Evolutionary conservation across 768 basidiomycete species (phyloP).

Genomic region (Krasilnikovozyma curviuscula): DNA sequence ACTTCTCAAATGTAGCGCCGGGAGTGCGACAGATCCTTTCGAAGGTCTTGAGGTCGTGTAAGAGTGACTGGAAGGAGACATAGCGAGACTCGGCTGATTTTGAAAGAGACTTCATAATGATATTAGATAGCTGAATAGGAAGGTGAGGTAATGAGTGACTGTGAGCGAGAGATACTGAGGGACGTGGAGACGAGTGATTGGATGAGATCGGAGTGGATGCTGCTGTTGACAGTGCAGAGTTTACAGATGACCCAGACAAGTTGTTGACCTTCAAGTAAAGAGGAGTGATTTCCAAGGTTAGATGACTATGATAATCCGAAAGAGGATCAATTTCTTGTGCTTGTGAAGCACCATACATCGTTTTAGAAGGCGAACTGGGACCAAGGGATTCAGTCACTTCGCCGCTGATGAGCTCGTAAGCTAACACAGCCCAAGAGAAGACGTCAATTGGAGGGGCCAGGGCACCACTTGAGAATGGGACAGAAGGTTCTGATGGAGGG

Average conservation of each 20-base stretch:
- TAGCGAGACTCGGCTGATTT: constrained; percentile 18
- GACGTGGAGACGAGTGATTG: too few relatives aligned
- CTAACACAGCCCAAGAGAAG: constrained; percentile 17
- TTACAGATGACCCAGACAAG: too few relatives aligned
- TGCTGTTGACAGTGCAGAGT: too few relatives aligned
- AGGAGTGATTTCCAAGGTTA: constrained; percentile 10
- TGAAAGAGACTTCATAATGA: constrained; percentile 16
- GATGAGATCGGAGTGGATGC: too few relatives aligned
- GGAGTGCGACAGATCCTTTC: constrained; percentile 10
- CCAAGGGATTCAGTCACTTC: too few relatives aligned
- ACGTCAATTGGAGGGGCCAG: too few relatives aligned
- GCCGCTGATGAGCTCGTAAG: constrained; percentile 19
- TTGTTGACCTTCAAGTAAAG: too few relatives aligned
- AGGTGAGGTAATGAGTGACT: constrained; percentile 4
- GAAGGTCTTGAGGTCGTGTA: constrained; percentile 15
- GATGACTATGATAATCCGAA: constrained; percentile 16
- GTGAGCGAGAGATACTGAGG: constrained; percentile 4
- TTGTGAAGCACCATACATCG: constrained; percentile 13
- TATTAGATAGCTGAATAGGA: constrained; percentile 13
- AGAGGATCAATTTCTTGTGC: constrained; percentile 13
- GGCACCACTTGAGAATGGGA: too few relatives aligned
- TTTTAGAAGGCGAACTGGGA: too few relatives aligned
- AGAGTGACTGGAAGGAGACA: constrained; percentile 13
- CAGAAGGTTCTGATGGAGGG: too few relatives aligned
- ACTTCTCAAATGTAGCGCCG: constrained; percentile 6